phyloP scores from a whole-genome alignment of 1,284 basidiomycete genomes.

The Trichosporon sp. region DNA sequence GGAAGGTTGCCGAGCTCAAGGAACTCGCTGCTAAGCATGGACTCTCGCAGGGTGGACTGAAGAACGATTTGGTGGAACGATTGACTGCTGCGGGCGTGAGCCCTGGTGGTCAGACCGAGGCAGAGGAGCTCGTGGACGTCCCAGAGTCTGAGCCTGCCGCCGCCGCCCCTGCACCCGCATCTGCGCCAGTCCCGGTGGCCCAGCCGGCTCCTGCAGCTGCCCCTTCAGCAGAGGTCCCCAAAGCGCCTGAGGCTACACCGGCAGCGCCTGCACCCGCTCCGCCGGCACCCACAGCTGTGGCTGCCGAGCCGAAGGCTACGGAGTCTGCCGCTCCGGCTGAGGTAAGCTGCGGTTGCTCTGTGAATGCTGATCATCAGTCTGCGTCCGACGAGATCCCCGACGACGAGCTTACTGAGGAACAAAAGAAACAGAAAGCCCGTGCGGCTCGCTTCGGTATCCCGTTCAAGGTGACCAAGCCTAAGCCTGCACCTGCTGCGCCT shows the following conservation, averaged over 20 bases:
- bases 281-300: background rate
- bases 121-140: conserved; percentile 23
- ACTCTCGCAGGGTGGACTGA: conserved; percentile 46
- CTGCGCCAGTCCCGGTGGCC: background rate
- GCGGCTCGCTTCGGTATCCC: conserved; percentile 48
- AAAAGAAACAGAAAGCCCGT: conserved; percentile 44
- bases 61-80: conserved; percentile 50
- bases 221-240: background rate
- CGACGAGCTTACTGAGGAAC: conserved; percentile 36
- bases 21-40: conserved; percentile 42
- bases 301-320: background rate
- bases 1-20: conserved; percentile 51
- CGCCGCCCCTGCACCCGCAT: background rate
- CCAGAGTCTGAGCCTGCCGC: background rate
- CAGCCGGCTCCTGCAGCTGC: background rate
- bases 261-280: background rate
- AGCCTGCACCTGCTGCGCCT: conserved; percentile 9
- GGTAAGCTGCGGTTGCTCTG: background rate
- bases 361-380: background rate
- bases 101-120: conserved; percentile 18
- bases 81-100: conserved; percentile 40
- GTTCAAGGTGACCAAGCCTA: conserved; percentile 30
- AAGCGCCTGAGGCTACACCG: background rate
- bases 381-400: conserved; percentile 9
- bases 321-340: conserved; percentile 11